A percentile compares a stretch with the other conserved stretches of the same genome.
phyloP scores from a whole-genome alignment of 2,329 filamentous ascomycete species.

The Pseudogymnoascus sp. region DNA sequence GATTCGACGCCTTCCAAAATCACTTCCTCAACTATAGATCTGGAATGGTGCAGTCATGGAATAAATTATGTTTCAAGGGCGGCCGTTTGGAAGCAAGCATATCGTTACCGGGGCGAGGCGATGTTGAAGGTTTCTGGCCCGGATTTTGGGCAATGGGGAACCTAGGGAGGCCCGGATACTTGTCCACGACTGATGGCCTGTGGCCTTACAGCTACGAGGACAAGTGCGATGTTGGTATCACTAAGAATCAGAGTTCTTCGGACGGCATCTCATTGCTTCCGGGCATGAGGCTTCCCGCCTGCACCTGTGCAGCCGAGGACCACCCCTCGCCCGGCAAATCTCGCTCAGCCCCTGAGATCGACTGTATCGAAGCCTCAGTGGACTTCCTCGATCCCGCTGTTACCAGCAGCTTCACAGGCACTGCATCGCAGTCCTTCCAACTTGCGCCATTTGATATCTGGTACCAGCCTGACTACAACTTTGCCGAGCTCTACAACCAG shows the following conservation, averaged over 20 bases:
- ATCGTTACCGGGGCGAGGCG: constrained; percentile 57
- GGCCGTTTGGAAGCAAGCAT: constrained; percentile 62
- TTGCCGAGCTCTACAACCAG: constrained; percentile 55
- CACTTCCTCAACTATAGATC: constrained; percentile 59
- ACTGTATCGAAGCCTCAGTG: constrained; percentile 60
- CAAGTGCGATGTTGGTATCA: constrained; percentile 61
- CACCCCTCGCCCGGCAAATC: constrained; percentile 58
- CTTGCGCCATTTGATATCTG: constrained; percentile 62
- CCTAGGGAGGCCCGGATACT: constrained; percentile 58
- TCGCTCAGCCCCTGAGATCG: constrained; percentile 61
- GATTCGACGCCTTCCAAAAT: constrained; percentile 56
- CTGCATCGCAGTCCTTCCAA: constrained; percentile 58
- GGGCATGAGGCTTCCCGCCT: constrained; percentile 61
- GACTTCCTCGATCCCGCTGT: constrained; percentile 31
- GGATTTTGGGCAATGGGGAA: constrained; percentile 73
- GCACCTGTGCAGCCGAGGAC: constrained; percentile 54
- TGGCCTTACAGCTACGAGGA: constrained; percentile 69
- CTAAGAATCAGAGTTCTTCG: constrained; percentile 58
- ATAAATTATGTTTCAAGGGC: constrained; percentile 64
- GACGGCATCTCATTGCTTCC: constrained; percentile 60
- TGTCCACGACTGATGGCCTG: constrained; percentile 60
- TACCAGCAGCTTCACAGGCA: constrained; percentile 44
- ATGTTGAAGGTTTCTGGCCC: constrained; percentile 63
- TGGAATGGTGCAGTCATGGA: constrained; percentile 69
- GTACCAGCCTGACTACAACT: constrained; percentile 59